Base-by-base conservation (phyloP, 371 early-diverging fungal species). In the Lichtheimia ornata region DNA sequence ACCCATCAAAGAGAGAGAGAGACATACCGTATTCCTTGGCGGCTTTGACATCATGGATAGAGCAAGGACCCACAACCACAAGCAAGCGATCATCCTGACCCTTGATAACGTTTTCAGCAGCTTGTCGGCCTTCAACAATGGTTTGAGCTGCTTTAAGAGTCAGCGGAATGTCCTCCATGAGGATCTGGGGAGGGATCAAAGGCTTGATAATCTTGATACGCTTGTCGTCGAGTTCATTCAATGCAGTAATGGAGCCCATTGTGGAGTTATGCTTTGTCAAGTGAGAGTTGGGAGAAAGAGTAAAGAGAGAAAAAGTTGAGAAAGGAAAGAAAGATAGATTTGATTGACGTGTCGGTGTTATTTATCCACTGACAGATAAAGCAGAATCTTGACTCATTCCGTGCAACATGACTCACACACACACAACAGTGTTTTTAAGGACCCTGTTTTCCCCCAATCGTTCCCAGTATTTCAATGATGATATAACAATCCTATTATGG, bases 151-250 rank as follows among this genome's bases (percentile, higher is more conserved):
- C 78, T 57, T 74, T 71, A n/a, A 81, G 64, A 14, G 81, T 77
- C 28, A 95, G 76, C 20, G 96, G 94, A 52, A 88, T 77, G 69
- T 96, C 97, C 76, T 92, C 92, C 86, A 94, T 92, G 50, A 97
- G 81, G 65, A 96, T 95, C 77, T 94, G 95, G 53, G 98, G 98
- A 27, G 96, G 94, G 64, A 97, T 91, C 53, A 97, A 80, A 40
- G 97, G 97, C 64, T 90, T 89, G 77, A 94, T 91, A 60, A 86
- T 84, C 69, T 86, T 81, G 82, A 97, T 96, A 58, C 95, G 86
- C 69, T 87, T 85, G 76, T 97, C 95, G 73, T 97, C 96, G 62
- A 94, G 90, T 70, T 93, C 95, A 66, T 95, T 95, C 54, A 96
- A 85, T 17, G 93, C 91, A 22, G 47, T 47, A 47, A 47, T 47